Evolutionary conservation across 331 rosid genomes (phyloP).

Genomic region (Quercus tomentella): DNA sequence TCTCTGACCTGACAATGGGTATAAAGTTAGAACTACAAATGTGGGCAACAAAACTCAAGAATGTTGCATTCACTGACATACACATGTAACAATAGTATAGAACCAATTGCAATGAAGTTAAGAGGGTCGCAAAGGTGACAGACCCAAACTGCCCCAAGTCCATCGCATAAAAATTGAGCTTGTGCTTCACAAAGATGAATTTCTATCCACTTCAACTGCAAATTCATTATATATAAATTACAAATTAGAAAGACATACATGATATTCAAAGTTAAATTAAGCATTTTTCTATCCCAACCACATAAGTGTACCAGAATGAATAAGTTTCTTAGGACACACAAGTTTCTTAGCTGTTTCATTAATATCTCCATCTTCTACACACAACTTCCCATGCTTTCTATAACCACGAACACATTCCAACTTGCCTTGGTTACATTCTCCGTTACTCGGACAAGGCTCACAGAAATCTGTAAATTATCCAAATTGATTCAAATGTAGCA

Average conservation of each 20-base stretch:
- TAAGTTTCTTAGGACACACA: constrained; percentile 41
- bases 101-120: neutral
- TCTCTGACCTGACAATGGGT: constrained; percentile 53
- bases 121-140: constrained; percentile 23
- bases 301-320: constrained; percentile 15
- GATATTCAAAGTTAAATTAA: neutral
- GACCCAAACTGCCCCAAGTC: constrained; percentile 75
- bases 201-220: constrained; percentile 56
- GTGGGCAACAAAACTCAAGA: constrained; percentile 6
- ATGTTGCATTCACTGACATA: neutral
- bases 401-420: constrained; percentile 70
- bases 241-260: constrained; percentile 15
- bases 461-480: constrained; percentile 53
- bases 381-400: constrained; percentile 54
- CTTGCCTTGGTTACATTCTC: constrained; percentile 57
- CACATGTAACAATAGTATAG: neutral
- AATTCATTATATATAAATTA: neutral
- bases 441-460: constrained; percentile 87
- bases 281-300: constrained; percentile 1
- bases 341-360: constrained; percentile 61
- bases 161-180: constrained; percentile 71
- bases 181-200: constrained; percentile 53
- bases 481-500: neutral
- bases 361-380: constrained; percentile 79
- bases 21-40: constrained; percentile 11